Evolutionary conservation across 768 basidiomycete genomes (phyloP), one percentile per base, ranked within the genome.

Genomic region (Leccinum variicolor): DNA sequence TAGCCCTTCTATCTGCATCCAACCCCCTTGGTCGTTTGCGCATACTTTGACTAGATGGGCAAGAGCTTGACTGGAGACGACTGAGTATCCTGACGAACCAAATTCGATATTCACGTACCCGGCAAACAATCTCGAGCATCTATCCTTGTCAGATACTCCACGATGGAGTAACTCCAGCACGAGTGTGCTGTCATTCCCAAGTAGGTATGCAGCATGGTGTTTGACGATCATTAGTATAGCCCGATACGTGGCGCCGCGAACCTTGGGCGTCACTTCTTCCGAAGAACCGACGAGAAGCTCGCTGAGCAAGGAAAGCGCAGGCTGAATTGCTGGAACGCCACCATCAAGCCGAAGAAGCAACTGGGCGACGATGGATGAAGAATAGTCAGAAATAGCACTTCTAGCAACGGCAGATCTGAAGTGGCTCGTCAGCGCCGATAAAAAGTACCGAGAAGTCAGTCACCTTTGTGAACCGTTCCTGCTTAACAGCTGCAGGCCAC

Each of bases 51-150:
- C 64, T 6, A 86, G 66, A 14, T 79, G 77, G 10, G 74, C 76
- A 10, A 87, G 65, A 5, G 80, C 77, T 62, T 79, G 79, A 26
- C 71, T 73, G n/a, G 34, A 52, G 36, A 58, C n/a, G 45, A 33
- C 48, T 69, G 47, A 72, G 54, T 36, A 56, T 23, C 43, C 23
- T 34, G 5, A 26, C 25, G 17, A n/a, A 6, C 25, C 11, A 3
- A 3, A 17, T 4, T 21, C 21, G 26, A 34, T 3, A 19, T 53
- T 1, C 39, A 69, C 82, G 62, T 70, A 91, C 90, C 90, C 90
- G 52, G 90, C 86, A 60, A 77, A 75, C 15, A 92, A 66, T 36
- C 90, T 80, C 21, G 85, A 81, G 43, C 76, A 78, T 55, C 90
- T 78, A 60, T 87, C 80, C 39, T 66, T 69, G 61, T 87, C 81